phyloP scores from a whole-genome alignment of 2,329 filamentous ascomycete genomes.

The Xylaria arbuscula region DNA sequence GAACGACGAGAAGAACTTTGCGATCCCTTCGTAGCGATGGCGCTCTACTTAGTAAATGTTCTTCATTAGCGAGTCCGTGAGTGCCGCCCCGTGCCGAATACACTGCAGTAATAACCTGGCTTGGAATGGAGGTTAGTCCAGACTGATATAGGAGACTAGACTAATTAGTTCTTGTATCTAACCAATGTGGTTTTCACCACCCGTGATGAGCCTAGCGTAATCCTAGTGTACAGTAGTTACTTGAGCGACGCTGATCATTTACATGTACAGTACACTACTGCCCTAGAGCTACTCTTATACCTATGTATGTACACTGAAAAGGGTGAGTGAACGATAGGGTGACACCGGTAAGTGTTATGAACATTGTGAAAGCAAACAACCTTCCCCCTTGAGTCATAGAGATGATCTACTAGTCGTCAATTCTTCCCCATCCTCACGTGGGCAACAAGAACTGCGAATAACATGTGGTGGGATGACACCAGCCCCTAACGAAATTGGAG shows the following conservation, averaged over 20 bases:
- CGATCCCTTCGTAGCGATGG: background rate
- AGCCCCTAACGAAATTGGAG: background rate
- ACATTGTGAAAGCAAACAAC: background rate
- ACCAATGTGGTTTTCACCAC: background rate
- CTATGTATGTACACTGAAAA: background rate
- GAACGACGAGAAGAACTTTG: background rate
- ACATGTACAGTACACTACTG: background rate
- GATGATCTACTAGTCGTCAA: background rate
- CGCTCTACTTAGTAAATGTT: background rate
- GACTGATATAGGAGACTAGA: background rate
- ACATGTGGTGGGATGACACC: constrained; percentile 2
- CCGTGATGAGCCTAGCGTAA: background rate
- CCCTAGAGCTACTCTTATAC: background rate
- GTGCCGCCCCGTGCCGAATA: background rate
- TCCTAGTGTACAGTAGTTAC: too few relatives aligned
- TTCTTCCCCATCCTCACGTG: constrained; percentile 19
- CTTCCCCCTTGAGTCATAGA: background rate
- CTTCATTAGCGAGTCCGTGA: background rate
- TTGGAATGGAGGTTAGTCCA: background rate
- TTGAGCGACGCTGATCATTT: too few relatives aligned
- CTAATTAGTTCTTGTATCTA: background rate
- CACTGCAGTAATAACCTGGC: background rate
- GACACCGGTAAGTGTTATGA: background rate
- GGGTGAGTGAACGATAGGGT: too few relatives aligned
- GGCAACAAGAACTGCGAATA: constrained; percentile 1